Evolutionary conservation across 768 basidiomycete species (phyloP), one percentile per base, ranked within the genome.

Genomic region (Lactarius quietus): DNA sequence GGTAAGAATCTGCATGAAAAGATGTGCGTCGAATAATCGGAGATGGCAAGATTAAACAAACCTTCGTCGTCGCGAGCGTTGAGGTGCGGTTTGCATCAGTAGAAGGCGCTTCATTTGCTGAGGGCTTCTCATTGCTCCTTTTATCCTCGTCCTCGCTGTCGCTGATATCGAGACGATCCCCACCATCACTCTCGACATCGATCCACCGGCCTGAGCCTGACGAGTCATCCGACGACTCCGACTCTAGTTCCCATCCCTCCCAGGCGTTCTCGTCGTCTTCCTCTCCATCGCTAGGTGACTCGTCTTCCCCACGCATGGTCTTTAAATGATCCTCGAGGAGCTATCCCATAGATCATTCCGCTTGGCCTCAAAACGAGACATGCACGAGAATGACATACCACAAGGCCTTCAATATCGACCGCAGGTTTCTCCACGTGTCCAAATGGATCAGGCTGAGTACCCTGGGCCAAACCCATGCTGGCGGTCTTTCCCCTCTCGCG

Each of bases 401-500:
- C 81, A 67, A 99, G 82, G 53, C 95, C 97, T 60, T 95, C 94
- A 67, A 99, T 96, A 68, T 93, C 90, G 53, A 87, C 84, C 1
- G 90, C 88, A 6, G 87, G 87, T 57, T 87, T 82, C 2, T 84
- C 80, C 63, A 81, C 81, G 71, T 96, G 90, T 23, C 97, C 96
- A 72, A 88, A 99, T 2, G 91, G 89, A 53, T 92, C 78, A 20
- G 88, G 88, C 71, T 87, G 84, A 35, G 73, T 77, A 35, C 87
- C 90, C 48, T 75, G 76, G n/a, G 80, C 78, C 48, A 90, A 75
- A 29, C 86, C 87, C 81, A 96, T 93, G 53, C 82, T 86, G 14
- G 93, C 95, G 35, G 90, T 88, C 81, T 98, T 98, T 54, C 97
- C 96, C 70, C 95, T 78, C 73, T 98, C 96, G 63, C 93, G 81